Evolutionary conservation across 1,284 basidiomycete genomes (phyloP), one percentile per base, ranked within the genome.

Genomic region (Grifola frondosa): DNA sequence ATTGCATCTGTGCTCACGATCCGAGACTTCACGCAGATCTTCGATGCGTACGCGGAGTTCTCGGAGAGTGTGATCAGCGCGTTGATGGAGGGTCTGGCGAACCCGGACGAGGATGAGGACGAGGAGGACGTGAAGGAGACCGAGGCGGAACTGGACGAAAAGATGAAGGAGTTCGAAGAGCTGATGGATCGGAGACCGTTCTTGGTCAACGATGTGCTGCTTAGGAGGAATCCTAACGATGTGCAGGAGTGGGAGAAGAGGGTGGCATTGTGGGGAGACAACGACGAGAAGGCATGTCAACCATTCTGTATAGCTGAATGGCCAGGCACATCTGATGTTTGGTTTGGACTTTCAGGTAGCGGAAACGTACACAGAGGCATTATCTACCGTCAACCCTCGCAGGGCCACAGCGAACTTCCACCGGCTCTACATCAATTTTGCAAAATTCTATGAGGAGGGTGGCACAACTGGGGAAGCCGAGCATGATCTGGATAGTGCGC

Each of bases 171-270:
- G 48, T 97, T 99, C 59, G 96, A 98, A 65, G 86, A 86, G 42
- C 68, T 99, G 51, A 97, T 97, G 81, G 97, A 99, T 63, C 77
- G 95, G 30, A 70, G 97, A 56, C 97, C 94, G 3, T 99, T 99
- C 77, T 74, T 99, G 46, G 86, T 97, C 41, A 99, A 99, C 62
- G 95, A 98, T 56, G 97, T 99, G 3, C 69, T 99, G 22, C 69
- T 99, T 20, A 75, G 97, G 44, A 75, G 97, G 55, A 99, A 99
- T 71, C 91, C 93, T 1, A 92, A 98, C 60, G 97, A 99, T 58
- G 96, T 99, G 0, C 94, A 97, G 58, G 97, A 99, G 64, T 99
- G 97, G 97, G 96, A 98, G 70, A 99, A 99, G 69, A 77, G 95
- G 9, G 82, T 98, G n/a, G 92, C 92, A 4, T 68, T 99, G 30